These are phyloP conservation scores for Aspergillus transmontanensis DNA, from an alignment of 2,329 filamentous ascomycete genomes.

Conservation along the genomic window DNA sequence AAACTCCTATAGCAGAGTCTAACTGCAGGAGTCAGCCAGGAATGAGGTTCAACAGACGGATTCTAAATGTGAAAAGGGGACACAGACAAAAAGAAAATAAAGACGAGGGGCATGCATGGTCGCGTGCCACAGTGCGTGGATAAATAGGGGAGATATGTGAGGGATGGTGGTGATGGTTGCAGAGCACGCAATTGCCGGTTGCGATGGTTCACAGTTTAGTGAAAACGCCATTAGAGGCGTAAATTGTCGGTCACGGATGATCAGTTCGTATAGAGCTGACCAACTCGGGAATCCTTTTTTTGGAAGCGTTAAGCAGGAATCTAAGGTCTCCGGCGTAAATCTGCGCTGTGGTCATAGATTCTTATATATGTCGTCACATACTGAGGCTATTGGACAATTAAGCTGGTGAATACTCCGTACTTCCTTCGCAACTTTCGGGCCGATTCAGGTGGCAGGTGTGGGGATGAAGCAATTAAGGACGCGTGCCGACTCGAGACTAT, in stretches of 20 bases:
- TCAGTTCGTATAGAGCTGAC: not conserved
- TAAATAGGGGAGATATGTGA: slow-evolving; percentile 8
- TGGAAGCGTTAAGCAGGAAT: not conserved
- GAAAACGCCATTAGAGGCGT: not conserved
- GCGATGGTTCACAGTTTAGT: slow-evolving; percentile 19
- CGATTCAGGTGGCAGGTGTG: not conserved
- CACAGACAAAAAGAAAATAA: not conserved
- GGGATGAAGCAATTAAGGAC: not conserved
- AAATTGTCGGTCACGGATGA: slow-evolving; percentile 3
- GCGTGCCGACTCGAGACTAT: not conserved
- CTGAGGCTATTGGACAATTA: not conserved
- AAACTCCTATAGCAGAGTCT: not conserved
- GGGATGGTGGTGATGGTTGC: slow-evolving; percentile 13
- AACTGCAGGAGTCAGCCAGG: not conserved
- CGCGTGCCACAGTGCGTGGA: not conserved
- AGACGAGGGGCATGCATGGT: not conserved
- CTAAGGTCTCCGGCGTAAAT: not conserved
- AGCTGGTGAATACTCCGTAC: not conserved
- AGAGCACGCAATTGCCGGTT: slow-evolving; percentile 25
- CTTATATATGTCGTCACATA: not conserved
- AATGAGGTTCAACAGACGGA: not conserved
- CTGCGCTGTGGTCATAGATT: not conserved
- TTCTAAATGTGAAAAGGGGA: not conserved
- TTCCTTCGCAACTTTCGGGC: not conserved
- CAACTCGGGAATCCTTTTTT: not conserved